phyloP scores from a whole-genome alignment of 331 rosid genomes.

The Rosa hybrid region DNA sequence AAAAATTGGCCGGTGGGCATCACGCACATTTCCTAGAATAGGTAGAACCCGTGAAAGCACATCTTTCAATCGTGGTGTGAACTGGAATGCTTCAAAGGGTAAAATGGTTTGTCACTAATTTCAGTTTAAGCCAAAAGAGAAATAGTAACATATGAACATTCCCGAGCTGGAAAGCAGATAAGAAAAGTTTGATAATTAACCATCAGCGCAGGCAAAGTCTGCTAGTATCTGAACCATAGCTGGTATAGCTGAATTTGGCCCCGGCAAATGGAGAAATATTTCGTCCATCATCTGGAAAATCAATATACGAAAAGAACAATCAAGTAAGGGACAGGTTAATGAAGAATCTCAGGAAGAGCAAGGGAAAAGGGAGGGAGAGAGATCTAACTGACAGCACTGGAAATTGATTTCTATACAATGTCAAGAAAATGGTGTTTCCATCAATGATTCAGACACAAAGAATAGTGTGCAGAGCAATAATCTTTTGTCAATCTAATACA shows the following conservation, averaged over 20 bases:
- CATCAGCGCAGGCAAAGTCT: slow-evolving; percentile 84
- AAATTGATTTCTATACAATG: background rate
- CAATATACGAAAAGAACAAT: slow-evolving; percentile 30
- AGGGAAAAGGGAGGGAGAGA: background rate
- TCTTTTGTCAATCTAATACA: background rate
- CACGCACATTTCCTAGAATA: slow-evolving; percentile 94
- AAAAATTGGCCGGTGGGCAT: slow-evolving; percentile 76
- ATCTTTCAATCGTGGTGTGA: slow-evolving; percentile 85
- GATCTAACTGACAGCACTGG: background rate
- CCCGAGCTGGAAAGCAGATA: slow-evolving; percentile 13
- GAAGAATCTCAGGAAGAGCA: background rate
- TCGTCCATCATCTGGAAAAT: slow-evolving; percentile 94
- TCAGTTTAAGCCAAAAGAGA: slow-evolving; percentile 31
- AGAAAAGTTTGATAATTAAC: slow-evolving; percentile 45
- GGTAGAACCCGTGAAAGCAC: slow-evolving; percentile 96
- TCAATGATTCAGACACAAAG: background rate
- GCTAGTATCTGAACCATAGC: slow-evolving; percentile 98
- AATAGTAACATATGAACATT: slow-evolving; percentile 1
- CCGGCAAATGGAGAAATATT: slow-evolving; percentile 82
- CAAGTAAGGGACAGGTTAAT: background rate
- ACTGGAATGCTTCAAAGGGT: slow-evolving; percentile 68
- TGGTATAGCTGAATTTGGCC: slow-evolving; percentile 76
- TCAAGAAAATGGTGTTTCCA: background rate
- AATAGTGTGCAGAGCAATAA: background rate
- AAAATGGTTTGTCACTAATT: slow-evolving; percentile 24